A percentile compares a stretch with the other conserved stretches of the same genome.
phyloP scores from a whole-genome alignment of 306 rosid species.

The Lotus japonicus region DNA sequence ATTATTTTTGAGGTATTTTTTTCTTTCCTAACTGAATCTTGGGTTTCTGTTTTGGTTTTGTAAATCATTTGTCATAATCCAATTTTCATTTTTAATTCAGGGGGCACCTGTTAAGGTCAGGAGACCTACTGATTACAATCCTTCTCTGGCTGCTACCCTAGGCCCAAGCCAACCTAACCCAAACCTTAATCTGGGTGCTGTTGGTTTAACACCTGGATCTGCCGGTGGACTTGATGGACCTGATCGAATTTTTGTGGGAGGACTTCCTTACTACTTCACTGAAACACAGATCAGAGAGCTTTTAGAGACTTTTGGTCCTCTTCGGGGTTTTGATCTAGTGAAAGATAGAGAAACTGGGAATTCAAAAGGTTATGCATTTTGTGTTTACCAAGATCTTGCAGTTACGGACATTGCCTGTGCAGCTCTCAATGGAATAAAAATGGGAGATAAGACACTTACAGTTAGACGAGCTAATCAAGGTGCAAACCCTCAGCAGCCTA shows the following conservation, averaged over 20 bases:
- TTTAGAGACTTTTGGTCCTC: slow-evolving; percentile 94
- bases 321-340: slow-evolving; percentile 94
- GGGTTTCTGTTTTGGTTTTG: background rate
- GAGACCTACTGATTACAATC: slow-evolving; percentile 97
- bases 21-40: background rate
- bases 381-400: slow-evolving; percentile 98
- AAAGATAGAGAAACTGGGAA: slow-evolving; percentile 98
- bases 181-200: slow-evolving; percentile 79
- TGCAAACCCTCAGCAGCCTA: slow-evolving; percentile 67
- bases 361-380: slow-evolving; percentile 96
- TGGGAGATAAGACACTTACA: slow-evolving; percentile 98
- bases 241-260: slow-evolving; percentile 98
- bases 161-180: slow-evolving; percentile 99
- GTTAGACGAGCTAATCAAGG: slow-evolving; percentile 99
- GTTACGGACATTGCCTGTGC: slow-evolving; percentile 99
- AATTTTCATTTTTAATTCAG: slow-evolving; percentile 30
- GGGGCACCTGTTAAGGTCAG: slow-evolving; percentile 99
- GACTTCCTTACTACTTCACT: slow-evolving; percentile 93
- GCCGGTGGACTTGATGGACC: slow-evolving; percentile 99
- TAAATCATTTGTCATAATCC: background rate
- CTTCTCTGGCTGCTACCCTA: slow-evolving; percentile 94
- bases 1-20: slow-evolving; percentile 82
- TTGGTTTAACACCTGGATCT: slow-evolving; percentile 96
- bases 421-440: slow-evolving; percentile 95
- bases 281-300: slow-evolving; percentile 94